phyloP scores from a whole-genome alignment of 345 rosid species.

The Citrus glauca region DNA sequence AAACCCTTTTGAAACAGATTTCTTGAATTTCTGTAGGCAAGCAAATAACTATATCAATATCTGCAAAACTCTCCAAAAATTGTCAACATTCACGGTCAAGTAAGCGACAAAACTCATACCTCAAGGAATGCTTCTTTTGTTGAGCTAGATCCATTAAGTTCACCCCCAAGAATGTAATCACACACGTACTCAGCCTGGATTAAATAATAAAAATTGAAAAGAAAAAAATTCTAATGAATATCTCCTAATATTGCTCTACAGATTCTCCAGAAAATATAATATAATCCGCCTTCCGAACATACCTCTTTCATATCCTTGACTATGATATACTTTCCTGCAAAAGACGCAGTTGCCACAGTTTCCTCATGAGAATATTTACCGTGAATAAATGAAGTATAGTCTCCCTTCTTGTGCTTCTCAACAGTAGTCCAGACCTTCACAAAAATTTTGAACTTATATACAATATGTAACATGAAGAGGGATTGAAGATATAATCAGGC shows the following conservation, averaged over 20 bases:
- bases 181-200: conserved; percentile 83
- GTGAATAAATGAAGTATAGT: conserved; percentile 57
- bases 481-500: no score
- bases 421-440: no score
- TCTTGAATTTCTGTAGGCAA: conserved; percentile 71
- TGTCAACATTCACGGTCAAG: background rate
- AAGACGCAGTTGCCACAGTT: conserved; percentile 90
- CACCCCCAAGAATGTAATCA: conserved; percentile 89
- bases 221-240: background rate
- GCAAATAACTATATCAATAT: conserved; percentile 16
- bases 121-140: conserved; percentile 81
- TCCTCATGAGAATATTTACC: conserved; percentile 92
- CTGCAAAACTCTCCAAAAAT: background rate
- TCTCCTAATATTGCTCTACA: background rate
- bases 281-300: conserved; percentile 2
- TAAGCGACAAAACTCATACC: conserved; percentile 33
- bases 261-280: background rate
- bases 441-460: no score
- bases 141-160: conserved; percentile 83
- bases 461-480: no score
- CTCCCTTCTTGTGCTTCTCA: no score
- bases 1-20: conserved; percentile 72
- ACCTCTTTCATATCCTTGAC: conserved; percentile 91
- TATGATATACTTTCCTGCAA: conserved; percentile 71
- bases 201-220: background rate